These are phyloP conservation scores for Cordyceps sp. DNA, from an alignment of 2,329 filamentous ascomycete genomes.

Conservation along the genomic window DNA sequence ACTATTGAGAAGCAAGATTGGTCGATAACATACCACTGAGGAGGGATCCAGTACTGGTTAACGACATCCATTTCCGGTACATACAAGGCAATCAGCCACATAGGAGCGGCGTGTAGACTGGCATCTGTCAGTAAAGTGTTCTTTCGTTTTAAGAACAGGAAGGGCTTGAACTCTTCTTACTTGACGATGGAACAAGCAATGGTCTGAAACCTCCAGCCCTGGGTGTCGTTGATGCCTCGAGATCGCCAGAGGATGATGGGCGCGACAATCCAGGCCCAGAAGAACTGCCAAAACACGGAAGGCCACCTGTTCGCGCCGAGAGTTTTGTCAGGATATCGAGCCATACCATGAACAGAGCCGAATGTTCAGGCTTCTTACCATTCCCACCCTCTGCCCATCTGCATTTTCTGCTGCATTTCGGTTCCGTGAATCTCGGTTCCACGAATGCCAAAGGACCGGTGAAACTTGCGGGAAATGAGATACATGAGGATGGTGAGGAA, in stretches of 20 bases:
- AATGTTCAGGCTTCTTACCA: slow-evolving; percentile 33
- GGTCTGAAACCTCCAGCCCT: slow-evolving; percentile 50
- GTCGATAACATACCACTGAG: slow-evolving; percentile 30
- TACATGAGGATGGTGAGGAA: too few relatives aligned
- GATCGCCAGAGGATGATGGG: slow-evolving; percentile 45
- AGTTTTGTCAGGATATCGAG: too few relatives aligned
- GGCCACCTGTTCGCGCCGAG: too few relatives aligned
- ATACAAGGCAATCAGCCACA: slow-evolving; percentile 48
- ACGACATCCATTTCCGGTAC: slow-evolving; percentile 31
- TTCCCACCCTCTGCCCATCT: slow-evolving; percentile 39
- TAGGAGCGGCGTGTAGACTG: slow-evolving; percentile 46
- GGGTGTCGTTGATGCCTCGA: slow-evolving; percentile 43
- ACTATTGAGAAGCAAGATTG: too few relatives aligned
- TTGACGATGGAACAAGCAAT: slow-evolving; percentile 30
- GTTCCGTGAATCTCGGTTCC: slow-evolving; percentile 40
- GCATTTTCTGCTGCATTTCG: slow-evolving; percentile 27
- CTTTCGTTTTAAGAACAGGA: neutral
- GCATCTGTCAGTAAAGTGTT: neutral
- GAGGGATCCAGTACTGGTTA: slow-evolving; percentile 39
- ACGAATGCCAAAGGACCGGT: slow-evolving; percentile 39
- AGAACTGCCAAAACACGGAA: slow-evolving; percentile 45
- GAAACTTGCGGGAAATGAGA: slow-evolving; percentile 45
- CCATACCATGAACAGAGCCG: too few relatives aligned
- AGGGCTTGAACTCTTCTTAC: too few relatives aligned
- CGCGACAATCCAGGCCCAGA: slow-evolving; percentile 46